Percentiles rank a stretch among this genome's conserved stretches.
Evolutionary conservation across 176 grass and related monocot genomes (phyloP).

Genomic region (Cocos nucifera): DNA sequence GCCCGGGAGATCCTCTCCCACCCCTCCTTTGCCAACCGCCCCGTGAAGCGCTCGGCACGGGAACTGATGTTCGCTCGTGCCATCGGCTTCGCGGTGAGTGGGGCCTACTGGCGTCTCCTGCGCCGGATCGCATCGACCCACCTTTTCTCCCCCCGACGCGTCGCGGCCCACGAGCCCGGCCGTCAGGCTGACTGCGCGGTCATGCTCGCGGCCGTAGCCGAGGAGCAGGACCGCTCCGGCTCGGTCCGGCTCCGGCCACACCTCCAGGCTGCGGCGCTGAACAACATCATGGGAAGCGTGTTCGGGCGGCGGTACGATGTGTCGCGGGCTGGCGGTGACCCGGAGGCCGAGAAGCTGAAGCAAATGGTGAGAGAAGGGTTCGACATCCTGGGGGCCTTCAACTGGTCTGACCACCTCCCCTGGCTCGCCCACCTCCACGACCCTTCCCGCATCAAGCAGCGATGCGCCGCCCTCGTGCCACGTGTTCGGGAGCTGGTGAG

Average conservation of each 20-base stretch:
- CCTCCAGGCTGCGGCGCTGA: conserved; percentile 56
- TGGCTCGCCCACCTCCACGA: conserved; percentile 54
- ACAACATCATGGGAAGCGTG: conserved; percentile 84
- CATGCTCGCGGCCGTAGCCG: conserved; percentile 30
- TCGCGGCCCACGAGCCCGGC: conserved; percentile 49
- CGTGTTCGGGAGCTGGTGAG: conserved; percentile 45
- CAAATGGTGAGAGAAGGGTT: conserved; percentile 70
- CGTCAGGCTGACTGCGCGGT: conserved; percentile 37
- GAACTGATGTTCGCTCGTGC: conserved; percentile 65
- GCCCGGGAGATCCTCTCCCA: conserved; percentile 48
- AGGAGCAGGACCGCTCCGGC: conserved; percentile 23
- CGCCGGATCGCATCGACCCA: conserved; percentile 67
- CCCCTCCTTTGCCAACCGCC: conserved; percentile 40
- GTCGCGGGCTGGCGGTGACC: not conserved
- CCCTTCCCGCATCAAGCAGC: conserved; percentile 28
- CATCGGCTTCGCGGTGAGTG: conserved; percentile 57
- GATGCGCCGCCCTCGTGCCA: conserved; percentile 47
- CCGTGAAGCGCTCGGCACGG: conserved; percentile 43
- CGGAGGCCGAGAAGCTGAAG: conserved; percentile 45
- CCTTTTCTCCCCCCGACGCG: conserved; percentile 57
- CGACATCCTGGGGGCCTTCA: conserved; percentile 70
- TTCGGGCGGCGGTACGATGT: conserved; percentile 51
- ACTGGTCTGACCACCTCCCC: conserved; percentile 74
- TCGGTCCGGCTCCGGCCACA: conserved; percentile 39
- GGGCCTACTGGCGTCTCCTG: conserved; percentile 67